Evolutionary conservation across 306 rosid genomes (phyloP).

Genomic region (Notholithocarpus densiflorus): DNA sequence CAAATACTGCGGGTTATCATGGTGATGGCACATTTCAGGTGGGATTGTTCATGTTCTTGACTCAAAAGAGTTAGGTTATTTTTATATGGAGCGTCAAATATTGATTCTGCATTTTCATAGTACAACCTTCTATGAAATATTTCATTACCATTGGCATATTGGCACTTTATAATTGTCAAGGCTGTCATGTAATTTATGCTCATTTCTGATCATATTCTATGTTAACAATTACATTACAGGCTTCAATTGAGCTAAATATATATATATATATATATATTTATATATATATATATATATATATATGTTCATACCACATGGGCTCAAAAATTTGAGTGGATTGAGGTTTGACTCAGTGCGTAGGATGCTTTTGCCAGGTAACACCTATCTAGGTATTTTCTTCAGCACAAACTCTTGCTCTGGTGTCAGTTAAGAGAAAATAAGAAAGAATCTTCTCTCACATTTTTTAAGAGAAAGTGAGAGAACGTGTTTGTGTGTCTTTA

Average conservation of each 20-base stretch:
- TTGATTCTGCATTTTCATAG: neutral
- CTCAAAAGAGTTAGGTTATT: neutral
- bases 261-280: no score
- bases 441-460: no score
- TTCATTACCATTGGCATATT: neutral
- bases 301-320: neutral
- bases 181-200: neutral
- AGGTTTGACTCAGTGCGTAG: neutral
- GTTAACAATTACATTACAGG: neutral
- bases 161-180: no score
- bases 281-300: no score
- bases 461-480: no score
- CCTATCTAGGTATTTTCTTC: no score
- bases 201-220: neutral
- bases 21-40: conserved; percentile 59
- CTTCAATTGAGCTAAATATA: neutral
- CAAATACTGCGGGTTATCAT: conserved; percentile 52
- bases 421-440: neutral
- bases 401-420: neutral
- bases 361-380: neutral
- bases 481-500: no score
- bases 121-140: neutral
- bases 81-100: neutral
- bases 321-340: neutral
- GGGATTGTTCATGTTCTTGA: neutral